Evolutionary conservation across 2,329 filamentous ascomycete species (phyloP), one percentile per base, ranked within the genome.

Genomic region (Dryadomyces sulphureus): DNA sequence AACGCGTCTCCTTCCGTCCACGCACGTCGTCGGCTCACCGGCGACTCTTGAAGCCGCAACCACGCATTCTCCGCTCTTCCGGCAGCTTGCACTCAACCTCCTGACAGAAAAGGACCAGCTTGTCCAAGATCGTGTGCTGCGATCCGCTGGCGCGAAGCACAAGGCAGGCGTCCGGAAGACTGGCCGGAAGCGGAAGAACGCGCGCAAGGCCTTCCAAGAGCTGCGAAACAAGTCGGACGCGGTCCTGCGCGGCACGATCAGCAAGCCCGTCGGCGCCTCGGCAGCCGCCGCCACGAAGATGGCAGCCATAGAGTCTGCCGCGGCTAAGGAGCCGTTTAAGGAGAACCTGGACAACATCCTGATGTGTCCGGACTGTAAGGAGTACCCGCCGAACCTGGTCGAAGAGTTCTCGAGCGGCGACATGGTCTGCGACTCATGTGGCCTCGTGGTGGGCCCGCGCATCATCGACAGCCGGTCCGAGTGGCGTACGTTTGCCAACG

Each of bases 401-500:
- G 92, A 96, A 60, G 92, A 96, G 61, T 92, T 90, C 60, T 88
- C 88, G 6, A 84, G 81, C 32, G 86, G 87, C 53, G 92, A 98
- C 62, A 85, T 93, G 61, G 87, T 98, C 46, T 98, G 92, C 61
- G 84, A 76, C 48, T 87, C 83, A 50, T 98, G 92, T 58, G 92
- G 92, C 34, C 72, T 95, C 30, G 92, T 98, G 6, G 75, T 98
- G 25, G 84, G 84, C 49, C 84, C 90, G 58, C 83, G 87, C 54
- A 88, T 92, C 60, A 89, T 98, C 59, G 93, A 98, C 60, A 93
- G 86, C 50, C 84, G 93, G 51, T 94, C 88, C 41, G 92, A 98
- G 67, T 98, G 92, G 92, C 86, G 92, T 60, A 98, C 92, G 1
- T 98, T 98, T 66, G 88, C 89, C 60, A 96, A 96, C 61, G 92